A percentile compares a stretch with the other conserved stretches of the same genome.
phyloP scores from a whole-genome alignment of 1,284 basidiomycete genomes.

The Cutaneotrichosporon curvatum region DNA sequence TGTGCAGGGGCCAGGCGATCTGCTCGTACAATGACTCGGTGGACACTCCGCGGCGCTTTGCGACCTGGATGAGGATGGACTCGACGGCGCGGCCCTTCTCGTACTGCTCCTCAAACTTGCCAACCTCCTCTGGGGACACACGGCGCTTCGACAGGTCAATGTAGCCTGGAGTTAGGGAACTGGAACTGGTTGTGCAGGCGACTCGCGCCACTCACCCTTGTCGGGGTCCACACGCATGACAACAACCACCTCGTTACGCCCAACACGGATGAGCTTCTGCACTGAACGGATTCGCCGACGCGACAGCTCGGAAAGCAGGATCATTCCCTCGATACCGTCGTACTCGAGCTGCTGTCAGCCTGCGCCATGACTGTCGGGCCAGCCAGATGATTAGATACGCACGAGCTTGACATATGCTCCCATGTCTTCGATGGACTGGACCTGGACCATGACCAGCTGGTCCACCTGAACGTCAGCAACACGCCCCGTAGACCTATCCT shows the following conservation, averaged over 20 bases:
- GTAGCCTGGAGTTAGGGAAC: conserved; percentile 59
- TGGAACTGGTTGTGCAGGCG: no score
- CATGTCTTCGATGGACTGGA: conserved; percentile 98
- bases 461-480: conserved; percentile 60
- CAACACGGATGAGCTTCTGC: conserved; percentile 95
- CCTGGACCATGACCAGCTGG: conserved; percentile 98
- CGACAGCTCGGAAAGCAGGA: conserved; percentile 92
- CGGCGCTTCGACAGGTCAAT: conserved; percentile 98
- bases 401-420: conserved; percentile 98
- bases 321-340: conserved; percentile 99
- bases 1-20: conserved; percentile 87
- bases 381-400: conserved; percentile 38
- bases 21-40: conserved; percentile 69
- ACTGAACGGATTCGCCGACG: conserved; percentile 94
- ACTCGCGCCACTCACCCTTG: conserved; percentile 78
- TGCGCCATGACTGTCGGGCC: not conserved
- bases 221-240: conserved; percentile 98
- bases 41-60: conserved; percentile 63
- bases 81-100: conserved; percentile 95
- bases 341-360: conserved; percentile 71
- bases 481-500: no score
- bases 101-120: conserved; percentile 96
- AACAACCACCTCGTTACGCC: conserved; percentile 97
- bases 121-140: conserved; percentile 97
- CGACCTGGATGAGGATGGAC: conserved; percentile 88